These are phyloP conservation scores for Entophlyctis luteolus DNA, from an alignment of 192 early-diverging fungal species.

Conservation along the genomic window DNA sequence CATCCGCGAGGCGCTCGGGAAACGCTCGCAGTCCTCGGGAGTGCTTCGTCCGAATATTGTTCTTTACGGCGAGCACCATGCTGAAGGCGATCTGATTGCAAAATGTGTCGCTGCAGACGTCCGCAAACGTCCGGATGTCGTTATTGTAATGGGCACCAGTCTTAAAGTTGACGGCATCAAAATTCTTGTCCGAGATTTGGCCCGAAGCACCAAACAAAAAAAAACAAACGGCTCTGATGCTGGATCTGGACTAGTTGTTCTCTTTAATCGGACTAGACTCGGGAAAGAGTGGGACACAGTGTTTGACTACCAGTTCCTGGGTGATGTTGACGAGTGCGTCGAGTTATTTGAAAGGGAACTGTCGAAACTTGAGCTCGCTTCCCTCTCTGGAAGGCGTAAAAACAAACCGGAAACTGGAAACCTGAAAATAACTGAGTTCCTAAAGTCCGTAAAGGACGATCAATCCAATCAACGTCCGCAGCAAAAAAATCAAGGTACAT, in stretches of 20 bases:
- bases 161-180: constrained; percentile 79
- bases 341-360: constrained; percentile 24
- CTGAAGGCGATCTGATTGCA: constrained; percentile 56
- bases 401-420: not conserved
- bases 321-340: constrained; percentile 59
- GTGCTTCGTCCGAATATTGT: constrained; percentile 88
- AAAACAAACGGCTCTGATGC: not conserved
- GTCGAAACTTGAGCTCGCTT: constrained; percentile 3
- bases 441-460: not conserved
- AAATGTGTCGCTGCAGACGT: constrained; percentile 30
- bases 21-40: constrained; percentile 71
- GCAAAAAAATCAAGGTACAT: not conserved
- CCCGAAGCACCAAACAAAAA: constrained; percentile 23
- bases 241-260: constrained; percentile 47
- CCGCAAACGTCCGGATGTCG: constrained; percentile 58
- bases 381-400: no score
- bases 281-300: constrained; percentile 71
- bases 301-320: constrained; percentile 76
- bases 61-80: constrained; percentile 90
- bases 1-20: constrained; percentile 62
- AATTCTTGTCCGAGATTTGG: constrained; percentile 67
- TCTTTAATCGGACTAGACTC: constrained; percentile 69
- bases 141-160: constrained; percentile 87
- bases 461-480: not conserved
- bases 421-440: not conserved